Percentiles rank a stretch among this genome's conserved stretches.
These are phyloP conservation scores for Rhizopogon rudus DNA, from an alignment of 768 basidiomycete species.

Conservation along the genomic window DNA sequence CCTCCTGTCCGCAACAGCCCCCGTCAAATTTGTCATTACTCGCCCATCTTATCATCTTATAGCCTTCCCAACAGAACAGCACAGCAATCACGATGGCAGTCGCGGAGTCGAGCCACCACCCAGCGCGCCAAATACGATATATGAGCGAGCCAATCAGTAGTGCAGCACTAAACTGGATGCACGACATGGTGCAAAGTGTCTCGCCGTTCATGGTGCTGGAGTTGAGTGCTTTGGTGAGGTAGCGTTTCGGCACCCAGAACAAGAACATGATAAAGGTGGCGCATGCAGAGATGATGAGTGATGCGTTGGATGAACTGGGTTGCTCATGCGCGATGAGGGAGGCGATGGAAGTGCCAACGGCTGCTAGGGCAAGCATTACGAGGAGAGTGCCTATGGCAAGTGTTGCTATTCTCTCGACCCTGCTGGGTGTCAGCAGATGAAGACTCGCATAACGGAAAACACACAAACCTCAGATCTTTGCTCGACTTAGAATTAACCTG, in stretches of 20 bases:
- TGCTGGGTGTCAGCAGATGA: slow-evolving; percentile 3
- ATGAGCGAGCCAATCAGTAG: slow-evolving; percentile 37
- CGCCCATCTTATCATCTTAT: slow-evolving; percentile 39
- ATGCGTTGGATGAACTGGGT: slow-evolving; percentile 34
- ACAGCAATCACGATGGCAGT: slow-evolving; percentile 36
- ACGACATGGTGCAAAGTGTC: slow-evolving; percentile 38
- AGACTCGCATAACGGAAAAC: background rate
- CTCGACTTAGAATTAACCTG: slow-evolving; percentile 6
- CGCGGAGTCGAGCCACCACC: slow-evolving; percentile 46
- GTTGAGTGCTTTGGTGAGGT: slow-evolving; percentile 38
- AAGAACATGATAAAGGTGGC: slow-evolving; percentile 35
- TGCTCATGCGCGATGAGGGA: slow-evolving; percentile 30
- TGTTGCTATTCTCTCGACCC: slow-evolving; percentile 35
- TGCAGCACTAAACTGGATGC: slow-evolving; percentile 39
- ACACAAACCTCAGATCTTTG: slow-evolving; percentile 2
- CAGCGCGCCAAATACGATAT: slow-evolving; percentile 36
- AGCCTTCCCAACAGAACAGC: slow-evolving; percentile 41
- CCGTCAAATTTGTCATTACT: slow-evolving; percentile 29
- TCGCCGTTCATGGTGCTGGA: slow-evolving; percentile 41
- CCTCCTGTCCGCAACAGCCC: slow-evolving; percentile 21
- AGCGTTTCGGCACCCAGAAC: slow-evolving; percentile 41
- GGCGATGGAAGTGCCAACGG: slow-evolving; percentile 30
- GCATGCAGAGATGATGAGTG: slow-evolving; percentile 38
- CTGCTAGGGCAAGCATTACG: slow-evolving; percentile 31
- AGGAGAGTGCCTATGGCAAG: slow-evolving; percentile 32